Percentiles rank a stretch among this genome's conserved stretches.
phyloP scores from a whole-genome alignment of 2,329 filamentous ascomycete species.

The Apiospora sp. region DNA sequence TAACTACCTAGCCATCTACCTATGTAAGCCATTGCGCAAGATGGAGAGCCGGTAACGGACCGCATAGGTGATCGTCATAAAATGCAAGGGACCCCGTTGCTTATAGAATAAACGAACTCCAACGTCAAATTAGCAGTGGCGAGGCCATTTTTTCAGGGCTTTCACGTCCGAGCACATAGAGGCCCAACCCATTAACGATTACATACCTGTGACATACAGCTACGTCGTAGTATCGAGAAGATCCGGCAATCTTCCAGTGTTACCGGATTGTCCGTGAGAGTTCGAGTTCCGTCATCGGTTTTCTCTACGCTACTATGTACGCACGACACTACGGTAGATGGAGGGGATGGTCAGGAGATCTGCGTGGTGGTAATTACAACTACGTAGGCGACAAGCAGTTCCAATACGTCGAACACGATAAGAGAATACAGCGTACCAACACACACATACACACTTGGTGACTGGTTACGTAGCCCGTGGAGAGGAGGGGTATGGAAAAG shows the following conservation, averaged over 20 bases:
- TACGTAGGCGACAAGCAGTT: neutral
- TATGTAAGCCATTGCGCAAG: neutral
- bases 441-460: neutral
- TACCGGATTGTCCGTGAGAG: neutral
- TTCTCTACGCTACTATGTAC: neutral
- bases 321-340: constrained; percentile 7
- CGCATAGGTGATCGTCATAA: constrained; percentile 21
- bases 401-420: neutral
- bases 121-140: neutral
- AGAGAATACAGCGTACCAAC: neutral
- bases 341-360: neutral
- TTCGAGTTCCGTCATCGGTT: neutral
- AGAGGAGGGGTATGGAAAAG: no score
- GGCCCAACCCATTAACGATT: neutral
- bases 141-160: constrained; percentile 3
- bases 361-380: constrained; percentile 1
- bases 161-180: neutral
- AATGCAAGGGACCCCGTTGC: constrained; percentile 5
- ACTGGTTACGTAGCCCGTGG: neutral
- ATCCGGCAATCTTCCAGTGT: neutral
- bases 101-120: neutral
- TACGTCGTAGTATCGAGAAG: neutral
- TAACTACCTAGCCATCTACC: neutral
- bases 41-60: constrained; percentile 22
- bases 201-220: neutral